Conservation (phyloP, 768 basidiomycete species). For the Tubosaeta sp. region DNA sequence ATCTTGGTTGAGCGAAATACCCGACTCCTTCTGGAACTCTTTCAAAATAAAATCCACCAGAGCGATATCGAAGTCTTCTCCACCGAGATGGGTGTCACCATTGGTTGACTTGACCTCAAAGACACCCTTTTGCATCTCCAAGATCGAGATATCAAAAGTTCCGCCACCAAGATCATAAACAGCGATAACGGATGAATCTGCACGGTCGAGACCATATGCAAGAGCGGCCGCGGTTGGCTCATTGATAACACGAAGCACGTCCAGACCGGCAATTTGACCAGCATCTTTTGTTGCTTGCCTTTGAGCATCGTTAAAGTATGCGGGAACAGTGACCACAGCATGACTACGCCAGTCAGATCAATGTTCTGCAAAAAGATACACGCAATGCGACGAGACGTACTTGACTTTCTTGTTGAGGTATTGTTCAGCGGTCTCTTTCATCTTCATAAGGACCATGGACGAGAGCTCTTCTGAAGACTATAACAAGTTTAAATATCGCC, state of each 20-base stretch:
- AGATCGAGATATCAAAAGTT: constrained; percentile 98
- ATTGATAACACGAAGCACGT: constrained; percentile 97
- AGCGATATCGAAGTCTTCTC: constrained; percentile 94
- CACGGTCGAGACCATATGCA: constrained; percentile 92
- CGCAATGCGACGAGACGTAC: constrained; percentile 43
- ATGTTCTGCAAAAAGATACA: neutral
- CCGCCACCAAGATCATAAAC: constrained; percentile 99
- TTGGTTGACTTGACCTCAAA: constrained; percentile 99
- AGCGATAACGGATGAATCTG: constrained; percentile 81
- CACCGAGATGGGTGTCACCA: constrained; percentile 96
- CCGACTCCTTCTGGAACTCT: constrained; percentile 93
- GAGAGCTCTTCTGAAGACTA: constrained; percentile 85
- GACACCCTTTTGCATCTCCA: constrained; percentile 99
- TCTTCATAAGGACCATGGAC: constrained; percentile 85
- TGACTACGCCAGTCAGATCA: constrained; percentile 42
- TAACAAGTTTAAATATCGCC: constrained; percentile 15
- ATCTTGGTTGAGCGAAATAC: constrained; percentile 77
- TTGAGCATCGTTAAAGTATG: constrained; percentile 99
- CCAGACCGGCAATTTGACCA: constrained; percentile 94
- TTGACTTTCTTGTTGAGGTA: constrained; percentile 91
- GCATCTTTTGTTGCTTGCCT: constrained; percentile 98
- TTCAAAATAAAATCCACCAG: constrained; percentile 81
- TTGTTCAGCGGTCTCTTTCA: constrained; percentile 94
- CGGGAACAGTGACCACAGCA: constrained; percentile 93
- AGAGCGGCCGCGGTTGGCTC: constrained; percentile 98